Base-by-base conservation (phyloP, 2,329 filamentous ascomycete genomes). In the Alternaria longipes region DNA sequence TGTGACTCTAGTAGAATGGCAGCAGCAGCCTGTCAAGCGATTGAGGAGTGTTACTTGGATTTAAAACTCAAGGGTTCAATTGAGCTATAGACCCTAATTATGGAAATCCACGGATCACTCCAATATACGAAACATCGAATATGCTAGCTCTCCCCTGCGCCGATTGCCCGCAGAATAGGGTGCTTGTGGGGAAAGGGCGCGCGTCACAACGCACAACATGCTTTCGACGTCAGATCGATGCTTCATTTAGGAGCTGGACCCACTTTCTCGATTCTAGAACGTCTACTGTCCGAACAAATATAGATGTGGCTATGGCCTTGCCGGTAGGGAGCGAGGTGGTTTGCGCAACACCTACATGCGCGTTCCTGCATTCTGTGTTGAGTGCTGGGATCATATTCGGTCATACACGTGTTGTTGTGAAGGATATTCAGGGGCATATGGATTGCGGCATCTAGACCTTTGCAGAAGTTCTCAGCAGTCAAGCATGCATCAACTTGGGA, bases 131-230 rank as follows among this genome's bases (percentile, higher is more conserved):
- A 50, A 22, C 46, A 22, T 38, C n/a, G 46, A 50, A 32, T 26
- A n/a, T 47, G 34, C 54, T 38, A 41, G 44, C 32, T 40, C 24
- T 49, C 22, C 44, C 53, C 24, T 46, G 42, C 26, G 54, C 46
- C 46, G 46, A 50, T 50, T 50, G 30, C 46, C 46, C 32, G 46
- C 46, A 50, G 46, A 50, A 50, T 36, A 50, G 14, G 46, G 46
- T 50, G 46, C 34, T 28, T 59, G 57, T 59, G 57, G 57, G 57
- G 57, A 59, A 46, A 59, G 57, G 32, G 57, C 44, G 57, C 57
- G 57, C 57, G 57, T 59, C 57, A 51, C 57, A 24, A 41, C 34
- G 45, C 44, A 45, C 54, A 36, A 56, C 53, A 55, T 40, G 54
- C 42, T 28, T 22, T 32, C 56, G 24, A 36, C 42, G 46, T 51